Conservation (phyloP, 176 grass and related monocot genomes). For the Avena sativa region DNA sequence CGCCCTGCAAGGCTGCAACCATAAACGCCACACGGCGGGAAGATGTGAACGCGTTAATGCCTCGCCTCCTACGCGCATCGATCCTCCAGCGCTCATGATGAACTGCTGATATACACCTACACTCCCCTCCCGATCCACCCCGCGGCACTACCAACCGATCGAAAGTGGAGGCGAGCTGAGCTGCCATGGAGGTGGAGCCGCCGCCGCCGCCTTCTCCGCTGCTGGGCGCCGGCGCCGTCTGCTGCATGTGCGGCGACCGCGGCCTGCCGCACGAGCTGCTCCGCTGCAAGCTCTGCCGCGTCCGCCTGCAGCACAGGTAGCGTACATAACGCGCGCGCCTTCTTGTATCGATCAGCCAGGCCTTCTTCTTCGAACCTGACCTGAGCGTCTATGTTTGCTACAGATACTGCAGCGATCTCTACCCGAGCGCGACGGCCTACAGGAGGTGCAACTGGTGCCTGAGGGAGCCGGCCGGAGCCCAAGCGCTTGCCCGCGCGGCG, state of each 20-base stretch:
- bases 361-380: background rate
- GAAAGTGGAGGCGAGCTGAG: too few species aligned
- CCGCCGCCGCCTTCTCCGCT: background rate
- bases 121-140: background rate
- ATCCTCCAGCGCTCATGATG: too few species aligned
- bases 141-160: background rate
- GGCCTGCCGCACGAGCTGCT: constrained; percentile 77
- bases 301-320: constrained; percentile 89
- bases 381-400: background rate
- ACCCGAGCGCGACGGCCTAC: constrained; percentile 68
- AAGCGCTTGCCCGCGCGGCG: background rate
- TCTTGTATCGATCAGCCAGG: background rate
- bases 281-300: constrained; percentile 72
- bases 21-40: background rate
- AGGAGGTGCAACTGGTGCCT: constrained; percentile 92
- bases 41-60: constrained; percentile 24
- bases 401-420: constrained; percentile 92
- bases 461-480: constrained; percentile 30
- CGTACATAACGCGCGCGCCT: too few species aligned
- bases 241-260: constrained; percentile 99
- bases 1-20: background rate
- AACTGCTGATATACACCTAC: background rate
- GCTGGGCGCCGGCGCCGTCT: constrained; percentile 28
- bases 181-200: constrained; percentile 35
- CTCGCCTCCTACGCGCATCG: background rate